These are phyloP conservation scores for Phytopythium vexans DNA, from an alignment of 352 stramenopile genomes.

Conservation along the genomic window DNA sequence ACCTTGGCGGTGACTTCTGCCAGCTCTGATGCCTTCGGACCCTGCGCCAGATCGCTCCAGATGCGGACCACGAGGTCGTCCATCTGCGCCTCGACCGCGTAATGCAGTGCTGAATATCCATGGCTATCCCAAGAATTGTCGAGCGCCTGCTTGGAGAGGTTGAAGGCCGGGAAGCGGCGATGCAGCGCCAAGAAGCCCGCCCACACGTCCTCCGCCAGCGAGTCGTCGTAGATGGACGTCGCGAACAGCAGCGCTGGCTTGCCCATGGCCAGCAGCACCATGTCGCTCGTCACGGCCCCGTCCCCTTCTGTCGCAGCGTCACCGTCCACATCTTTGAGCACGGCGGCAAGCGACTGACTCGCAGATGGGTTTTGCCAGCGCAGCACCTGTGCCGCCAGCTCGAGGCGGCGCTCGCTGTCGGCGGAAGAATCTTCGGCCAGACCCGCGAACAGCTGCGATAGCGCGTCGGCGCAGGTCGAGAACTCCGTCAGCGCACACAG, in stretches of 20 bases:
- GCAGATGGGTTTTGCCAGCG: constrained; percentile 37
- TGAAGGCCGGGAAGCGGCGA: constrained; percentile 22
- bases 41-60: constrained; percentile 20
- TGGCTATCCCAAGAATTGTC: constrained; percentile 69
- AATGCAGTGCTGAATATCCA: constrained; percentile 69
- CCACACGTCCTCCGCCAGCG: constrained; percentile 66
- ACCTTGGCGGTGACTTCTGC: constrained; percentile 17
- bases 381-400: constrained; percentile 40
- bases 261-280: constrained; percentile 63
- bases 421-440: constrained; percentile 13
- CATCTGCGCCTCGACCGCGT: constrained; percentile 78
- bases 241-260: constrained; percentile 79
- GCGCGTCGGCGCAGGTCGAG: constrained; percentile 34
- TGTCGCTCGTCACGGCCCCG: constrained; percentile 12
- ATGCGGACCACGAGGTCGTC: constrained; percentile 31
- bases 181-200: constrained; percentile 48
- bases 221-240: constrained; percentile 83
- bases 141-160: constrained; percentile 59
- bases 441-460: constrained; percentile 43
- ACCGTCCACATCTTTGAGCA: constrained; percentile 16
- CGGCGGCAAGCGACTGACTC: constrained; percentile 29
- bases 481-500: constrained; percentile 65
- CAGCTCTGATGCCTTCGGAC: constrained; percentile 4
- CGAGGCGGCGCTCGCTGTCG: constrained; percentile 11
- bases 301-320: neutral